Evolutionary conservation across 1,284 basidiomycete genomes (phyloP), one percentile per base, ranked within the genome.

Genomic region (Ganoderma sp.): DNA sequence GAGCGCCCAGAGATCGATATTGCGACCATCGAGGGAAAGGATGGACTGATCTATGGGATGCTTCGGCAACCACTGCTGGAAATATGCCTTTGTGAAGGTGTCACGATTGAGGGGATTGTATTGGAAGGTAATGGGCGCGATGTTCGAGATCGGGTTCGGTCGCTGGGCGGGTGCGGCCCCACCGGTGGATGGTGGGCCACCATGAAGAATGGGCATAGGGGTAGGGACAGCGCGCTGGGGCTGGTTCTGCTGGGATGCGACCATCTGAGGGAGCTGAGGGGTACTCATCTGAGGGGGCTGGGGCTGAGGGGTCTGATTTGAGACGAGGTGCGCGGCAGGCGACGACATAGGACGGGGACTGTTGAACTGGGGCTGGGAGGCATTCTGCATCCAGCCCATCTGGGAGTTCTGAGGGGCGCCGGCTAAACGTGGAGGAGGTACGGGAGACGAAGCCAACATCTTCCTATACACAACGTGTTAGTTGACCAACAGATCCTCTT

Each of bases 1-100:
- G 54, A 93, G 77, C 42, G 77, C 72, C 76, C 88, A 82, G 34
- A 91, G 75, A 73, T 90, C 88, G 28, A 93, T 84, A 42, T 68
- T 76, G 52, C 85, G 82, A 58, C 81, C 81, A 1, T 91, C 89
- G 56, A 86, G 78, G 42, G 77, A 78, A 71, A 87, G 67, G 45
- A 85, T 69, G 2, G 79, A 80, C 54, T 76, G 73, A 65, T 84
- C 83, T n/a, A 82, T 73, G 41, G 80, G 80, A 61, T 83, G 82
- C 45, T 77, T 83, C 63, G 72, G 67, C 68, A 83, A 83, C 69
- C 82, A 90, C n/a, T 76, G 81, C 63, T 80, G 80, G 73, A 86
- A 88, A 72, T 85, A 88, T 7, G 83, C 80, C 2, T 64, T 68
- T 1, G 86, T 83, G 71, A 92, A 91, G 34, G 80, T 80, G 2